Base-by-base conservation (phyloP, 2,329 filamentous ascomycete species). In the Talaromyces pinophilus region DNA sequence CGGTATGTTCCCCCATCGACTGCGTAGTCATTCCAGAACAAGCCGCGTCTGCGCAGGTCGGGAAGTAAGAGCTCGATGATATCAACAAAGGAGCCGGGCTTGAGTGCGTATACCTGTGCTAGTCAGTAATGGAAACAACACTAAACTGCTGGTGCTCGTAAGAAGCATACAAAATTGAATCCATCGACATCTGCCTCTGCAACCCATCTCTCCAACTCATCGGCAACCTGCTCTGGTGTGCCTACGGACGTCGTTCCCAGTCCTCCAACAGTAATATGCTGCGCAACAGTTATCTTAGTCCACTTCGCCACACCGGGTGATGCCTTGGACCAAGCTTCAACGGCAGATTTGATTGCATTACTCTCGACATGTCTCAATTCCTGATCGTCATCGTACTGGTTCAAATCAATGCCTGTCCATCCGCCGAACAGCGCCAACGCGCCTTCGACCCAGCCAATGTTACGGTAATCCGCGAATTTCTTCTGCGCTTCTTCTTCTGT, bases 391-490 rank as follows among this genome's bases (percentile, higher is more conserved):
- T 79, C 83, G 69, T 89, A 90, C 52, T 83, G 78, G 6, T 82
- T 80, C 28, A 90, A 77, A 72, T 90, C 86, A 57, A 89, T 88
- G 0, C 88, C 90, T 0, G 90, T 92, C 89, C 90, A 92, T 1
- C 90, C 90, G 22, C 89, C 88, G 71, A 92, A 92, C 19, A 92
- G 76, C 1, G 89, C 87, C 65, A 92, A 73, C 0, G 89, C 90
- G 1, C 90, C 90, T 69, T 89, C 90, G 50, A 85, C 81, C 1
- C 84, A 85, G 0, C 87, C 90, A 71, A 90, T 86, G 64, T 83
- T 82, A 10, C 84, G 81, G 67, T 87, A 87, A 5, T 90, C 86
- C 0, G 81, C 77, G 62, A 88, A 86, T 76, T 91, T 92, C 6
- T 82, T 84, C 66, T 83, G 77, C 0, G 90, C 90, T 72, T 90